phyloP scores from a whole-genome alignment of 805 yeast genomes.

The Ascoidea rubescens region DNA sequence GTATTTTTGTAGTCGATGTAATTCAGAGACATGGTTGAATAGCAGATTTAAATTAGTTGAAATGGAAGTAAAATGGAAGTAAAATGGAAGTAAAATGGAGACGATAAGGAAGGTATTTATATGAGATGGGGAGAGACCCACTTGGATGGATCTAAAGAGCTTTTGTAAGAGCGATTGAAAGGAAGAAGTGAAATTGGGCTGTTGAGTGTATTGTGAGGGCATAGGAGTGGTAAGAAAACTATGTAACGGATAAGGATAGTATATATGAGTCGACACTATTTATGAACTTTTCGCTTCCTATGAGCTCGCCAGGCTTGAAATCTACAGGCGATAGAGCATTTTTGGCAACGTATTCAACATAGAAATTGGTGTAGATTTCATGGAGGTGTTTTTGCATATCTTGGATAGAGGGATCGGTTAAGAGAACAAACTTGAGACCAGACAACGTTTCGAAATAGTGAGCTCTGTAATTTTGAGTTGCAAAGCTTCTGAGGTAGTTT shows the following conservation, averaged over 20 bases:
- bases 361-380: slow-evolving; percentile 45
- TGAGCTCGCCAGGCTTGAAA: slow-evolving; percentile 34
- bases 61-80: neutral
- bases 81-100: neutral
- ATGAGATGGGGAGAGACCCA: neutral
- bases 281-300: slow-evolving; percentile 43
- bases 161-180: neutral
- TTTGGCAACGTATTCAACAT: slow-evolving; percentile 44
- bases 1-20: neutral
- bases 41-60: no score
- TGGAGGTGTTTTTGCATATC: slow-evolving; percentile 40
- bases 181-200: neutral
- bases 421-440: slow-evolving; percentile 59
- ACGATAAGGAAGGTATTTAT: neutral
- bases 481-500: slow-evolving; percentile 34
- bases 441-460: slow-evolving; percentile 74
- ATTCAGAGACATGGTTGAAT: neutral
- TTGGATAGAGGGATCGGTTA: slow-evolving; percentile 52
- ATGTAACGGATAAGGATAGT: slow-evolving; percentile 5
- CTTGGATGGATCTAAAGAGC: slow-evolving; percentile 4
- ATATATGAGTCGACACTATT: slow-evolving; percentile 36
- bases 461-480: slow-evolving; percentile 67
- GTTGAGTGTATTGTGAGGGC: neutral
- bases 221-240: slow-evolving; percentile 5
- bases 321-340: slow-evolving; percentile 51